Evolutionary conservation across 257 asterid species (phyloP).

Genomic region (Galeopsis tetrahit): DNA sequence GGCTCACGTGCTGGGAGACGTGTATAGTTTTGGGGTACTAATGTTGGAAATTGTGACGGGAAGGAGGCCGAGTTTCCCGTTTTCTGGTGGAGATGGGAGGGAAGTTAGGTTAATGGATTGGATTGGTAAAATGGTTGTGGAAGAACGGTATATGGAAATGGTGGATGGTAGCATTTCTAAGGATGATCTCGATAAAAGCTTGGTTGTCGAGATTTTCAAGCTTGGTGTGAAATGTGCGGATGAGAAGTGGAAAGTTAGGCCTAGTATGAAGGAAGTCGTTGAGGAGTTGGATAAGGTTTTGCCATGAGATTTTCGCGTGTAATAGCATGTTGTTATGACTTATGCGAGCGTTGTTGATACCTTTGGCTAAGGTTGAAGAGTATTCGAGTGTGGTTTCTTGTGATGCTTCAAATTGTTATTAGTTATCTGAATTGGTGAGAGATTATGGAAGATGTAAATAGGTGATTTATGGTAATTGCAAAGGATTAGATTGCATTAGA

Average conservation of each 20-base stretch:
- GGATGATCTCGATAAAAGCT: slow-evolving; percentile 42
- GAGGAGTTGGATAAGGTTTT: slow-evolving; percentile 47
- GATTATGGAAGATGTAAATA: slow-evolving; percentile 32
- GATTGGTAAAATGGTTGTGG: slow-evolving; percentile 50
- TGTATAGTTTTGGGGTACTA: slow-evolving; percentile 82
- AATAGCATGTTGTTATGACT: not conserved
- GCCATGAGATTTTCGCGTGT: not conserved
- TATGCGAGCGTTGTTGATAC: not conserved
- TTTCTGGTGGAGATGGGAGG: slow-evolving; percentile 60
- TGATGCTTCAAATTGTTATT: not conserved
- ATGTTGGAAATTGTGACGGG: slow-evolving; percentile 72
- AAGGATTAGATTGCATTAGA: slow-evolving; percentile 7
- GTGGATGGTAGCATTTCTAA: slow-evolving; percentile 53
- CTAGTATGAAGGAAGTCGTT: slow-evolving; percentile 64
- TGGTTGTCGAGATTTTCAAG: slow-evolving; percentile 51
- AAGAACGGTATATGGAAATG: slow-evolving; percentile 57
- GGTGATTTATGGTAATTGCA: slow-evolving; percentile 8
- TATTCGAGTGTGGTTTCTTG: not conserved
- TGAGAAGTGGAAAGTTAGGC: slow-evolving; percentile 55
- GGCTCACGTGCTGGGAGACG: slow-evolving; percentile 70
- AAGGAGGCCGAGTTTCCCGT: slow-evolving; percentile 71
- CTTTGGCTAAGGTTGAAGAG: slow-evolving; percentile 5
- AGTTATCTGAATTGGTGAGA: slow-evolving; percentile 9
- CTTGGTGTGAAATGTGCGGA: slow-evolving; percentile 59
- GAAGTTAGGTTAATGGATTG: slow-evolving; percentile 73